Conservation (phyloP, 306 rosid genomes). For the Quercus agrifolia region DNA sequence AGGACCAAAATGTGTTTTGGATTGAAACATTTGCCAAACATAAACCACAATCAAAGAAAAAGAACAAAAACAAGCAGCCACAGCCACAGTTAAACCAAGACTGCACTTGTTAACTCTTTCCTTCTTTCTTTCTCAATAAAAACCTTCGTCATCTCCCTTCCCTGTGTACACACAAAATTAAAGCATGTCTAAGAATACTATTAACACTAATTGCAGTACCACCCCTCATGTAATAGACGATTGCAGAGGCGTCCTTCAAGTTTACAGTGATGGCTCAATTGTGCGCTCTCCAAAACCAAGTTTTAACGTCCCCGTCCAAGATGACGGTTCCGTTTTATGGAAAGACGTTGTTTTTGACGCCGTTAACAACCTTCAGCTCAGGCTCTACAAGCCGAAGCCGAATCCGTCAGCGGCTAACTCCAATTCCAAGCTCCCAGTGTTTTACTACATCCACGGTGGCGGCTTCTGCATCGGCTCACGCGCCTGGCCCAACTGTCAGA, state of each 20-base stretch:
- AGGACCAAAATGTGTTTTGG: no score
- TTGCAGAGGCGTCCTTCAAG: constrained; percentile 80
- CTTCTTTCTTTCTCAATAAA: not conserved
- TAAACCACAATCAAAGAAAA: no score
- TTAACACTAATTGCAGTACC: not conserved
- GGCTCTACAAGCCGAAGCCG: constrained; percentile 64
- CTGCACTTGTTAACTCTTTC: not conserved
- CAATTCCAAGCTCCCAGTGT: constrained; percentile 50
- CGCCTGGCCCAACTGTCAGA: constrained; percentile 82
- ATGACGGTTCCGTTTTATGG: constrained; percentile 67
- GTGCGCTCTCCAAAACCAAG: constrained; percentile 52
- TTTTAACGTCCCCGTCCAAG: constrained; percentile 43
- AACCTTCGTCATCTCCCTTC: not conserved
- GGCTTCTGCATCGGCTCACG: constrained; percentile 97
- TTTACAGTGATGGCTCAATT: constrained; percentile 71
- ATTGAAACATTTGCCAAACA: no score
- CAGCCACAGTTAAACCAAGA: no score
- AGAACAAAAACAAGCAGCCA: no score
- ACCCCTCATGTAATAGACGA: constrained; percentile 44
- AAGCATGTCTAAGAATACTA: constrained; percentile 1
- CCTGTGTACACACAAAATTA: not conserved
- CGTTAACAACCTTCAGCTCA: constrained; percentile 48
- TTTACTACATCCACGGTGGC: constrained; percentile 84
- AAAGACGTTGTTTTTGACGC: constrained; percentile 67
- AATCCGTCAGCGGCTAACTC: not conserved